A percentile compares a stretch with the other conserved stretches of the same genome.
Evolutionary conservation across 768 basidiomycete species (phyloP).

Genomic region (Boletus reticulatus): DNA sequence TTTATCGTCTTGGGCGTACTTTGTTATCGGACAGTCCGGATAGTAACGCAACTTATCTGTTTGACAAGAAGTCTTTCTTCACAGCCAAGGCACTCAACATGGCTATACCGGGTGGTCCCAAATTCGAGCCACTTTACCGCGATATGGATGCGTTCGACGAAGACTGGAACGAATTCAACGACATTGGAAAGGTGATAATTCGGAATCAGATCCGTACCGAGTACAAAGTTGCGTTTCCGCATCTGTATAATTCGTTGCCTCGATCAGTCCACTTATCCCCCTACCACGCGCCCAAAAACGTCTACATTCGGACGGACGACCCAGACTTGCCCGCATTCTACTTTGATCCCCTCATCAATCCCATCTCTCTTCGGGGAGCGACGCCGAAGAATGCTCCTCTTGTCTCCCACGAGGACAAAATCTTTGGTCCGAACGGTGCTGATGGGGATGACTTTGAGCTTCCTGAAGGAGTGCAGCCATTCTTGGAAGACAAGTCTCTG

Average conservation of each 20-base stretch:
- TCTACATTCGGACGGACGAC: conserved; percentile 98
- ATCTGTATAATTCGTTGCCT: conserved; percentile 96
- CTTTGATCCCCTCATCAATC: conserved; percentile 98
- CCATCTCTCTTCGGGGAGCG: conserved; percentile 88
- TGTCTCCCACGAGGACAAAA: conserved; percentile 85
- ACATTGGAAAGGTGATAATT: conserved; percentile 99
- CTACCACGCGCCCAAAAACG: conserved; percentile 94
- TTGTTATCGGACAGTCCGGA: conserved; percentile 93
- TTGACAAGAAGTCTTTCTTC: conserved; percentile 98
- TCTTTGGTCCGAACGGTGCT: conserved; percentile 84
- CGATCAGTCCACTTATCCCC: conserved; percentile 89
- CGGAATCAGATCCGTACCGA: conserved; percentile 98
- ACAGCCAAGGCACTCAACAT: conserved; percentile 96
- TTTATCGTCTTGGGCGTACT: conserved; percentile 93
- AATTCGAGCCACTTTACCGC: conserved; percentile 95
- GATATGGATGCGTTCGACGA: conserved; percentile 98
- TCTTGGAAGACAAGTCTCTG: conserved; percentile 73
- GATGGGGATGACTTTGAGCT: conserved; percentile 90
- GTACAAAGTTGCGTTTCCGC: conserved; percentile 99
- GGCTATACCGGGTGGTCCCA: conserved; percentile 97
- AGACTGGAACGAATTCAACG: conserved; percentile 99
- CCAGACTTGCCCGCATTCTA: conserved; percentile 99
- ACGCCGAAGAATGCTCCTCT: conserved; percentile 79
- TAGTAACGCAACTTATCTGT: conserved; percentile 86
- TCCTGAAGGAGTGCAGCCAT: conserved; percentile 73